Evolutionary conservation across 2,329 filamentous ascomycete species (phyloP).

Genomic region (Botrytis pseudocinerea): DNA sequence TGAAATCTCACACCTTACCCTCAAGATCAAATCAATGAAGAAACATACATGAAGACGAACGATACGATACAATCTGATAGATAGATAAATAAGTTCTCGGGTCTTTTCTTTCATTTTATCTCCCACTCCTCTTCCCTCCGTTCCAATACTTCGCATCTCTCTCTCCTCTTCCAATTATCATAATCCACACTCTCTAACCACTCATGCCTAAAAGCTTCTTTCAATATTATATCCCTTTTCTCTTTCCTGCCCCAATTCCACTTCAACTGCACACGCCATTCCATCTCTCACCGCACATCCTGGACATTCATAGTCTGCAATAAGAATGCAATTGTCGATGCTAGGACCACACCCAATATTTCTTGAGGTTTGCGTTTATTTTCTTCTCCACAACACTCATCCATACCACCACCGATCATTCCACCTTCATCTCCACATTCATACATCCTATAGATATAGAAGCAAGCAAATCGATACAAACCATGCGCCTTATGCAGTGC

Average conservation of each 20-base stretch:
- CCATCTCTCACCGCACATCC: neutral
- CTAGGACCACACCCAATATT: neutral
- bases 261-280: neutral
- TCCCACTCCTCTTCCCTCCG: neutral
- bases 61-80: neutral
- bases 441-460: conserved; percentile 6
- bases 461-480: neutral
- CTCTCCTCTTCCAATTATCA: neutral
- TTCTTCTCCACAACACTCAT: neutral
- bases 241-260: neutral
- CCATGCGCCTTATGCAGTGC: neutral
- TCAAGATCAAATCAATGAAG: neutral
- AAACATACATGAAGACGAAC: neutral
- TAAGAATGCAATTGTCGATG: neutral
- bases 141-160: neutral
- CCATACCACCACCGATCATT: neutral
- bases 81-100: neutral
- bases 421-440: neutral
- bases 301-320: neutral
- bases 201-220: neutral
- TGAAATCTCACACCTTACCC: neutral
- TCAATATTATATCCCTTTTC: neutral
- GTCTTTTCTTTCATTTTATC: neutral
- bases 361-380: neutral
- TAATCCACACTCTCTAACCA: neutral